Evolutionary conservation across 371 early-diverging fungal species (phyloP), one percentile per base, ranked within the genome.

Genomic region (Phascolomyces articulosus): DNA sequence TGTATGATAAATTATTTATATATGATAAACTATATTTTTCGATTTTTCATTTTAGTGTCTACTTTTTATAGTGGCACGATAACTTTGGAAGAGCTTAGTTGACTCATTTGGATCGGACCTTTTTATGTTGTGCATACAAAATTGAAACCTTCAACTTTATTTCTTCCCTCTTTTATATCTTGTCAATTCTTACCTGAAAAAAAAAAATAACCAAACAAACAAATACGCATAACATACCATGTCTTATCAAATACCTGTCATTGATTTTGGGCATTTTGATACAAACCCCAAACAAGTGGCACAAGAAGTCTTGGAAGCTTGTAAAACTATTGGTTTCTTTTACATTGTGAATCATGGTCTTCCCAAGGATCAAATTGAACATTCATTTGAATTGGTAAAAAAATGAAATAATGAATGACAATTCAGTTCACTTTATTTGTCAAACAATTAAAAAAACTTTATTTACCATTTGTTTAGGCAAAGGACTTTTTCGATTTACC

Each of bases 251-350:
- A 60, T 65, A 21, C 65, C 65, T 1, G 31, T 83, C 7, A 78
- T 85, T 58, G 84, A 85, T 63, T 85, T 85, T 66, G 62, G 71
- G 23, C 61, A 71, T 10, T 65, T 65, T 54, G 69, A 83, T 55
- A 69, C 68, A 6, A 34, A 61, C 2, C 60, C 65, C 16, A 59
- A 53, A n/a, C 69, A 69, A 56, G 80, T 80, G 49, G 79, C 84
- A 1, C 63, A 70, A 18, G 65, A 79, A 29, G 67, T 88, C 10
- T 63, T 77, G 44, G 78, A 79, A 13, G 89, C 89, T 6, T 79
- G 84, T 55, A 79, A 77, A 41, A 71, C 82, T 21, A 85, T 89
- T 64, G 89, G 87, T 13, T 89, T 89, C 70, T 85, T 89, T 56
- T 89, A 86, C 55, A 76, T 87, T 62, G 77, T 79, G 56, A 84